Base-by-base conservation (phyloP, 495 filamentous ascomycete genomes). In the Penicillium riverlandense region DNA sequence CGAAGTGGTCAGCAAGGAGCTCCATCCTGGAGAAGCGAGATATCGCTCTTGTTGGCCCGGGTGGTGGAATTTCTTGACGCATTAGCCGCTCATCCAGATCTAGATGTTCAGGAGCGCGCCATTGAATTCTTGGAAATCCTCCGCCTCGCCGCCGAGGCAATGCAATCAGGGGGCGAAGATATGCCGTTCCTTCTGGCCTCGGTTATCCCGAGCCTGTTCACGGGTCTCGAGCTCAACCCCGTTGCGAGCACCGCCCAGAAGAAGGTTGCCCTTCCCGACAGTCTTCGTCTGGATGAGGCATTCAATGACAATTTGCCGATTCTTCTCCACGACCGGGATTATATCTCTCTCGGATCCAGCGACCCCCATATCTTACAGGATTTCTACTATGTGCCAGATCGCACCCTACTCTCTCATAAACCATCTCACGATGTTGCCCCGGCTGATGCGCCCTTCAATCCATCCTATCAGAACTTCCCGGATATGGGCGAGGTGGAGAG, bases 101-200 rank as follows among this genome's bases (percentile, higher is more conserved):
- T 98, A 8, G 92, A 97, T 54, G 88, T 97, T n/a, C 92, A 98
- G 61, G 92, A 97, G 63, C 79, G 94, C 38, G 82, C 89, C 7
- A 90, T 96, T 11, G 91, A 96, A 55, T 94, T 91, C 53, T 73
- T 86, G 2, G 92, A 98, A 54, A 74, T 97, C 5, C 78, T 96
- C 52, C 85, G 87, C 36, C 70, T 98, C 35, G 85, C 85, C 10
- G 76, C 79, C 1, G 91, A 98, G 65, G 86, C 91, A 15, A 75
- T 84, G 6, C 70, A 74, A 6, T 77, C 75, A n/a, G 82, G 86
- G 38, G 65, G 71, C 30, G 69, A 78, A 44, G 80, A 89, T 40
- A 69, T 84, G 12, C 92, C 92, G 1, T 71, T 88, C 12, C 71
- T 98, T 5, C 76, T 98, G 16, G 88, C 87, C 1, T 84, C 90